Percentiles rank a stretch among this genome's conserved stretches.
phyloP scores from a whole-genome alignment of 2,329 filamentous ascomycete species.

The Stagonosporopsis cucurbitacearum region DNA sequence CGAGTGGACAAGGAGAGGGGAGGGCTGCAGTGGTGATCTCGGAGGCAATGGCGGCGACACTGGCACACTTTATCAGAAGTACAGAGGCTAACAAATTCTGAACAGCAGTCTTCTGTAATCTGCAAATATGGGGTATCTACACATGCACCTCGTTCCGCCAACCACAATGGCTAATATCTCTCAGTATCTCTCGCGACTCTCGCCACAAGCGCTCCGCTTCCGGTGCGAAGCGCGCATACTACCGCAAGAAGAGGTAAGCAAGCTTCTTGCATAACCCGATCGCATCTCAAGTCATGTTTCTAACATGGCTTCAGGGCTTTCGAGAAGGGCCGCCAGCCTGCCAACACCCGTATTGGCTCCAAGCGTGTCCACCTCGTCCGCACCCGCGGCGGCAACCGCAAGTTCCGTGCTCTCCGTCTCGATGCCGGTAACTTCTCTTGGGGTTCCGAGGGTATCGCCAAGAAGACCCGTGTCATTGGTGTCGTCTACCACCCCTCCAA shows the following conservation, averaged over 20 bases:
- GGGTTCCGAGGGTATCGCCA: constrained; percentile 96
- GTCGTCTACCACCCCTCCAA: constrained; percentile 99
- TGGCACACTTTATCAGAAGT: constrained; percentile 13
- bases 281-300: constrained; percentile 68
- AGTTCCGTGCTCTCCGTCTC: constrained; percentile 98
- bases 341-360: constrained; percentile 98
- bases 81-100: constrained; percentile 38
- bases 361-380: constrained; percentile 97
- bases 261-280: constrained; percentile 59
- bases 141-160: constrained; percentile 8
- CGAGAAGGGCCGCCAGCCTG: constrained; percentile 99
- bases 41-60: constrained; percentile 24
- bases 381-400: constrained; percentile 98
- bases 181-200: constrained; percentile 98
- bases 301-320: constrained; percentile 88
- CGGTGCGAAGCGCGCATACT: constrained; percentile 81
- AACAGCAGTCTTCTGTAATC: constrained; percentile 53
- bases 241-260: constrained; percentile 63
- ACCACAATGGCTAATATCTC: constrained; percentile 44
- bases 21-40: constrained; percentile 6
- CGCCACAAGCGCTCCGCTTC: constrained; percentile 99
- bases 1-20: constrained; percentile 10
- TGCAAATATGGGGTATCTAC: constrained; percentile 61
- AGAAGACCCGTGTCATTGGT: constrained; percentile 98
- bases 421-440: constrained; percentile 99